phyloP scores from a whole-genome alignment of 192 early-diverging fungal species.

The Coemansia umbellata region DNA sequence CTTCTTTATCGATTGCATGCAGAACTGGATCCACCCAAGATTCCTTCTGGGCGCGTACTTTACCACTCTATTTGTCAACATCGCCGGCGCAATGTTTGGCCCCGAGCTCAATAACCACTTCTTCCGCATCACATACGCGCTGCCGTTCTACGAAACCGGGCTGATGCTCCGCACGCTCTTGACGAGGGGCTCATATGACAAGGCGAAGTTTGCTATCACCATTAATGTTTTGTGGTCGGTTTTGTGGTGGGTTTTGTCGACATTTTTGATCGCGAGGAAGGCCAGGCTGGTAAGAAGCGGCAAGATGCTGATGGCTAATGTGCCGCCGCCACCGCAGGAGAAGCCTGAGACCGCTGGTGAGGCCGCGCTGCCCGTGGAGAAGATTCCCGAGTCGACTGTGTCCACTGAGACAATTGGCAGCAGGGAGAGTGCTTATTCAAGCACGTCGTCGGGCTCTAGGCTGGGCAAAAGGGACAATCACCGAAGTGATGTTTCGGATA shows the following conservation, averaged over 20 bases:
- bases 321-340: slow-evolving; percentile 31
- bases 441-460: background rate
- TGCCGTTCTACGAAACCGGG: slow-evolving; percentile 32
- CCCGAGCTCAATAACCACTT: slow-evolving; percentile 47
- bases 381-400: background rate
- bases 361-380: slow-evolving; percentile 6
- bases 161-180: slow-evolving; percentile 33
- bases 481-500: slow-evolving; percentile 11
- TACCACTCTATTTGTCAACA: slow-evolving; percentile 39
- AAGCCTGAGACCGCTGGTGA: background rate
- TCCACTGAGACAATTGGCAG: background rate
- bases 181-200: slow-evolving; percentile 33
- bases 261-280: slow-evolving; percentile 46
- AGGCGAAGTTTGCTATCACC: slow-evolving; percentile 22
- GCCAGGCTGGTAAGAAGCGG: slow-evolving; percentile 35
- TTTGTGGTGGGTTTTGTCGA: slow-evolving; percentile 40
- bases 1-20: slow-evolving; percentile 49
- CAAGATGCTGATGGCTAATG: slow-evolving; percentile 34
- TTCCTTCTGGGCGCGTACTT: slow-evolving; percentile 44
- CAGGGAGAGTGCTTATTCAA: background rate
- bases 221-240: slow-evolving; percentile 26
- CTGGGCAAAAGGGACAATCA: background rate
- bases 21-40: slow-evolving; percentile 45
- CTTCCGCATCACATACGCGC: slow-evolving; percentile 42
- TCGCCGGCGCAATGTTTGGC: slow-evolving; percentile 37